A percentile compares a stretch with the other conserved stretches of the same genome.
Conservation (phyloP, 2,329 filamentous ascomycete genomes). For the Allantophomopsis lycopodina region DNA sequence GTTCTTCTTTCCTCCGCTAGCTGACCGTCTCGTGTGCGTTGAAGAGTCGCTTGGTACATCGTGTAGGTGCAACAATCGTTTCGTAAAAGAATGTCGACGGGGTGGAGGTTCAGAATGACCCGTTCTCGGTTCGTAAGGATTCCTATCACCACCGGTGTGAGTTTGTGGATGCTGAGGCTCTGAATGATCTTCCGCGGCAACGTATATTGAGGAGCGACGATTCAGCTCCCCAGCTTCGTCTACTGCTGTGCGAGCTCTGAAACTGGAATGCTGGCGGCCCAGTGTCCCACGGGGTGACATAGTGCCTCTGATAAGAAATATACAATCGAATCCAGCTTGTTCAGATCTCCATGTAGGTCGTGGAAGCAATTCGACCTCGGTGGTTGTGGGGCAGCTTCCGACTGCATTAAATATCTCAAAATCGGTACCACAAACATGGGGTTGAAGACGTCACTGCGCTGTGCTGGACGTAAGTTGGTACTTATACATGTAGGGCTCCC, state of each 20-base stretch:
- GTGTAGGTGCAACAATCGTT: conserved; percentile 8
- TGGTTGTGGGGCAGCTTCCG: too few species aligned
- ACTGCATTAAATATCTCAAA: too few species aligned
- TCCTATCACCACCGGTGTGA: conserved; percentile 2
- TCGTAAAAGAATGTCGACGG: conserved; percentile 12
- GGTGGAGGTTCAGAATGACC: conserved; percentile 11
- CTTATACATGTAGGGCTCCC: too few species aligned
- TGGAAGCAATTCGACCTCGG: too few species aligned
- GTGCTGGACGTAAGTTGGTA: too few species aligned
- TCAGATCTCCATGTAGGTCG: too few species aligned
- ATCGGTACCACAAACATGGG: too few species aligned
- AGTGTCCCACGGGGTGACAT: background rate
- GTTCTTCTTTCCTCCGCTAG: conserved; percentile 4
- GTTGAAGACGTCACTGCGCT: too few species aligned
- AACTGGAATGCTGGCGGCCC: conserved; percentile 22
- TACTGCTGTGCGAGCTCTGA: conserved; percentile 26
- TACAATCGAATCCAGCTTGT: too few species aligned
- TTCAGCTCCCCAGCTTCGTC: conserved; percentile 28
- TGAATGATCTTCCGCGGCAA: conserved; percentile 3
- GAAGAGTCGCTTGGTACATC: conserved; percentile 4
- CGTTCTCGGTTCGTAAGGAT: conserved; percentile 14
- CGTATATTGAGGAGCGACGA: conserved; percentile 18
- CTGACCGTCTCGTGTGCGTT: conserved; percentile 3
- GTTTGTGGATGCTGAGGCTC: background rate
- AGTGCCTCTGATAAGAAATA: too few species aligned